Base-by-base conservation (phyloP, 371 early-diverging fungal genomes). In the Rhizoclosmatium hyalinum region DNA sequence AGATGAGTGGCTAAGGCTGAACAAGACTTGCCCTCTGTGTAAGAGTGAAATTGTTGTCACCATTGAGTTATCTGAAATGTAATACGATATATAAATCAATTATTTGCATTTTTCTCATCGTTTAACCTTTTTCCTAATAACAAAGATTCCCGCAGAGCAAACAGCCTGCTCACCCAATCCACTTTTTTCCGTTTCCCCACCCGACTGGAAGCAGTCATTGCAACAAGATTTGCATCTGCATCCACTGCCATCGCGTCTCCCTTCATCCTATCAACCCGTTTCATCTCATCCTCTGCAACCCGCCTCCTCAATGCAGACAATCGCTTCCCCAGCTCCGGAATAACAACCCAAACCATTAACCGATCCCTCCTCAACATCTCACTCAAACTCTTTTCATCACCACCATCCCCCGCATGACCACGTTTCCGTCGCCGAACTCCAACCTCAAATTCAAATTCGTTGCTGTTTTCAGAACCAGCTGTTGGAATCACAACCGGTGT, bases 11-110 rank as follows among this genome's bases (percentile, higher is more conserved):
- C 44, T 74, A 67, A 19, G 74, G 19, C 45, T 58, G 5, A 74
- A 74, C 42, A 74, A 74, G 74, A 74, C 67, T 8, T 74, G 74
- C 46, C 74, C 74, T 44, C 39, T 74, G n/a, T 74, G 74, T 24
- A 46, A 43, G 50, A 67, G 14, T 17, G 67, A 5, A 12, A 12
- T 6, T 17, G 17, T 50, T 17, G 17, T 17, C 32, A 32, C 32
- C 32, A 32, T 32, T 32, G 32, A 32, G 32, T 32, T 32, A 32
- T 32, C 32, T 32, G 32, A 32, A 1, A 32, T 32, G 32, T 32
- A 32, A 32, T 32, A 24, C 24, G 32, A 32, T 32, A 32, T 32
- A 32, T 32, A 32, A 32, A 32, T 32, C 32, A 32, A 32, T 32
- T 32, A 32, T 32, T 32, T 32, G 17, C 46, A 14, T 67, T 42